Evolutionary conservation across 768 basidiomycete species (phyloP).

Genomic region (Agaricus sinodeliciosus): DNA sequence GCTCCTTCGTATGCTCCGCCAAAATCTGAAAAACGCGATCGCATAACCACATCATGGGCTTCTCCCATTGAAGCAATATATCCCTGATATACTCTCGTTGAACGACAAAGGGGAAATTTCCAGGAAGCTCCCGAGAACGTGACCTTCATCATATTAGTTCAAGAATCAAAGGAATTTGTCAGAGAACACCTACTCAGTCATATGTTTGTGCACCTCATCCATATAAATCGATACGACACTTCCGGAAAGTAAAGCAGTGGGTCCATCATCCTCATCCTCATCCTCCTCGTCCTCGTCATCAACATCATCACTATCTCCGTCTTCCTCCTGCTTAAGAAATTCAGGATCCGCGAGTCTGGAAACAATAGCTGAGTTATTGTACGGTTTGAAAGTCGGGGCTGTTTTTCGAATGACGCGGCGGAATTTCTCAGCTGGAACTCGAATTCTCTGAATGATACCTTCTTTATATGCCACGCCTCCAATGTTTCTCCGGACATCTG

Average conservation of each 20-base stretch:
- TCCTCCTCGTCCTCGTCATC: not conserved
- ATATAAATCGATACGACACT: constrained; percentile 13
- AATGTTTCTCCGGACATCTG: constrained; percentile 36
- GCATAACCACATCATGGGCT: constrained; percentile 41
- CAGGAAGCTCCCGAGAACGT: constrained; percentile 64
- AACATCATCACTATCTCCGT: not conserved
- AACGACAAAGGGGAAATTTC: constrained; percentile 58
- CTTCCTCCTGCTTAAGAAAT: constrained; percentile 17
- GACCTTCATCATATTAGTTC: constrained; percentile 41
- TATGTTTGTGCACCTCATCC: constrained; percentile 19
- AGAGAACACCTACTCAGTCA: constrained; percentile 12
- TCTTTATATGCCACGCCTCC: constrained; percentile 46
- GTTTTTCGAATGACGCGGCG: constrained; percentile 40
- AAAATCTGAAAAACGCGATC: constrained; percentile 30
- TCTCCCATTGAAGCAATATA: constrained; percentile 40
- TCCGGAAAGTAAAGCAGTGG: not conserved
- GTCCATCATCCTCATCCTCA: constrained; percentile 8
- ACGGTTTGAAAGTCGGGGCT: constrained; percentile 54
- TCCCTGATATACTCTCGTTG: constrained; percentile 41
- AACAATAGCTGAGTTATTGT: constrained; percentile 16
- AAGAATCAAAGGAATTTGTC: not conserved
- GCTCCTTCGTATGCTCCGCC: constrained; percentile 27
- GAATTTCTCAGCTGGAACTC: constrained; percentile 42
- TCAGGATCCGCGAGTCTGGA: constrained; percentile 11
- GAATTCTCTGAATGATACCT: constrained; percentile 52